Base-by-base conservation (phyloP, 2,329 filamentous ascomycete species). In the Tolypocladium paradoxum region DNA sequence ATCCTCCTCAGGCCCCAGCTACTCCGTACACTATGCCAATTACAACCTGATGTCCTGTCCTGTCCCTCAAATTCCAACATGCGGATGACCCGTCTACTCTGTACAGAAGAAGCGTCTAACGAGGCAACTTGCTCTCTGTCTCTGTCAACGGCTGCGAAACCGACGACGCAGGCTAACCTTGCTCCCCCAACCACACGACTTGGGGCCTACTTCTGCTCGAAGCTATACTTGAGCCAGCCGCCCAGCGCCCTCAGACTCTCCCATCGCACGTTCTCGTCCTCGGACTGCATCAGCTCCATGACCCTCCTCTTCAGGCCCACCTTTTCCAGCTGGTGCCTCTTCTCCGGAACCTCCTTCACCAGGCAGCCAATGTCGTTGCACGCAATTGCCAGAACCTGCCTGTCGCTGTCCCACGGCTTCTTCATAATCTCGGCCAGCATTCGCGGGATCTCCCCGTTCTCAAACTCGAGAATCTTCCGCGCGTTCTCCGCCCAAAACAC, bases 401-500 rank as follows among this genome's bases (percentile, higher is more conserved):
- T 90, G 63, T 93, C 88, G 55, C 85, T 89, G 79, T 76, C 80
- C 82, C 80, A 95, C 73, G 68, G 82, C 66, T 82, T 77, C 62
- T 70, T 77, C 73, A 96, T 78, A 57, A 96, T 95, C 61, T 90
- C 87, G n/a, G 86, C 88, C 53, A 96, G 76, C 73, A 89, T 87
- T 64, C 84, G 84, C 38, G 87, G 82, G 51, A 96, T 76, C 59
- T 84, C 85, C 35, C 88, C 89, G 58, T 90, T 87, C 66, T 90
- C 84, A 58, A 87, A 82, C 50, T 96, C 90, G 54, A 96, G 76
- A 58, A 96, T 95, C 63, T 85, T 86, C 54, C 87, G 83, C 8
- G 91, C 88, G 62, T 96, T 96, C 62, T 96, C 91, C 45, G 84
- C 83, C 91, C 91, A 96, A 74, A 96, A 96, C 6, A 85, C 81